Base-by-base conservation (phyloP, 306 rosid species). In the Coriaria nepalensis region DNA sequence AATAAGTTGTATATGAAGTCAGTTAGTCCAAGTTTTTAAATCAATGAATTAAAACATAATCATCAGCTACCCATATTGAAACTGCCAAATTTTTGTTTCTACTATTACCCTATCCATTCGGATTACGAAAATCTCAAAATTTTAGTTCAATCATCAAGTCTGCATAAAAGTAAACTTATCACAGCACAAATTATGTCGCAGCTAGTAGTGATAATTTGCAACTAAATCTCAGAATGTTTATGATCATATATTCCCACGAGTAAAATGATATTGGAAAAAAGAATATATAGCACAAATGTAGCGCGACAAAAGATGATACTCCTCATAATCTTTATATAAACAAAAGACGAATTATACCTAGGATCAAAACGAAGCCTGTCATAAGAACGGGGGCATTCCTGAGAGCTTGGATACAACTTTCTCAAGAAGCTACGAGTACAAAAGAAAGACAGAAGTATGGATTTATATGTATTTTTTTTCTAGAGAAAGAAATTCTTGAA, bases 301-400 rank as follows among this genome's bases (percentile, higher is more conserved):
- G 37, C 35, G 38, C 2, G 14, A 11, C 10, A 38, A 34, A 49
- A 12, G 34, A 57, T 9, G 4, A 40, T 8, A 33, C 32, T 5
- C 35, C 33, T 43, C 49, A 33, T 8, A 45, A 8, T 44, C 7
- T 5, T 44, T n/a, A n/a, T n/a, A n/a, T n/a, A n/a, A n/a, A 44
- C 15, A 42, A 46, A 52, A 47, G 56, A 55, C 53, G 33, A 48
- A 52, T 51, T 43, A 42, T 55, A 85, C 98, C 98, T 86, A n/a
- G 98, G 96, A 76, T 92, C 87, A 64, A 92, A 85, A 37, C 76
- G 96, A 69, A 92, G 77, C 78, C 68, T 92, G 70, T 85, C 96
- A 62, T 92, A 92, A 39, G 98, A 92, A 29, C 87, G 93, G 35
- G 98, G 96, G 57, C 98, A 92, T 66, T 92, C 98, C 57, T 85